Conservation (phyloP, 2,329 filamentous ascomycete species). For the Aureobasidium sp. region DNA sequence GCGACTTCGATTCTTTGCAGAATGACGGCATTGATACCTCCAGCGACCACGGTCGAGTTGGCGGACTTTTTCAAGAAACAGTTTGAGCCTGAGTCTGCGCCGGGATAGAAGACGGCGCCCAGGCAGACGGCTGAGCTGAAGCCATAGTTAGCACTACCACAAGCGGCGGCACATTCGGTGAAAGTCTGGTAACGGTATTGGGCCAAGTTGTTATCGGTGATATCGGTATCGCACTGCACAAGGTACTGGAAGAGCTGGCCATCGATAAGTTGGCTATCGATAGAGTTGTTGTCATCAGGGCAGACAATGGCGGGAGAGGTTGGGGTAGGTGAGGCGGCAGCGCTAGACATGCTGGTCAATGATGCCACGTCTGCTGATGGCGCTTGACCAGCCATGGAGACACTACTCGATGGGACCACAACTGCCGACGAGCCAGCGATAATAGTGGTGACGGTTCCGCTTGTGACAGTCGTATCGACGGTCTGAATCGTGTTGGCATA, state of each 20-base stretch:
- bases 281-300: conserved; percentile 24
- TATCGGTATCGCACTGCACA: conserved; percentile 25
- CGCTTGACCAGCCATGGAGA: not conserved
- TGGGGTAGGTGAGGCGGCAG: conserved; percentile 16
- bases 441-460: conserved; percentile 8
- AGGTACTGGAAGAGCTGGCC: conserved; percentile 25
- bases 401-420: not conserved
- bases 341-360: conserved; percentile 5
- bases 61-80: conserved; percentile 25
- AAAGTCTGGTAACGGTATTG: conserved; percentile 21
- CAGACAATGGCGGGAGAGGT: conserved; percentile 24
- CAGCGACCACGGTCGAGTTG: conserved; percentile 18
- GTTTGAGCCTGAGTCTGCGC: conserved; percentile 18
- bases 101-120: conserved; percentile 23
- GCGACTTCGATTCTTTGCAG: conserved; percentile 22
- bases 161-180: conserved; percentile 25
- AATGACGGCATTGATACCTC: conserved; percentile 23
- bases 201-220: conserved; percentile 21
- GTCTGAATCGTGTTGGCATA: conserved; percentile 17
- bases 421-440: not conserved
- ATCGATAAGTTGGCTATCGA: conserved; percentile 25
- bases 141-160: conserved; percentile 22
- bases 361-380: conserved; percentile 6
- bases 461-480: conserved; percentile 15
- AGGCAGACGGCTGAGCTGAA: conserved; percentile 24